Evolutionary conservation across 306 rosid genomes (phyloP).

Genomic region (Quercus cerris): DNA sequence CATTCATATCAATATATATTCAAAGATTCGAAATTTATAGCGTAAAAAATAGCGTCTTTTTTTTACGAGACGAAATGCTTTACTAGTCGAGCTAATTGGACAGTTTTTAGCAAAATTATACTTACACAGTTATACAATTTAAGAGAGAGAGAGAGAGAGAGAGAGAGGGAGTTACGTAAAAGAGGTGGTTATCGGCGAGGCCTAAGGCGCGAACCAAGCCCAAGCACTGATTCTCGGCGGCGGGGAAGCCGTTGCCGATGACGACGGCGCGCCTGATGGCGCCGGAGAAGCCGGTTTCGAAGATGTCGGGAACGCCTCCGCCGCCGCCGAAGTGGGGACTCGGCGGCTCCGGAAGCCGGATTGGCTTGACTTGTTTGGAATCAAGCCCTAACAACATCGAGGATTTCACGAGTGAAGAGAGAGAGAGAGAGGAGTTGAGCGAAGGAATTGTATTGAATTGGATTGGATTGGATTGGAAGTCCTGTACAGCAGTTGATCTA

Average conservation of each 20-base stretch:
- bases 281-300: slow-evolving; percentile 79
- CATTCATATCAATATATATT: background rate
- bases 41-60: too few relatives aligned
- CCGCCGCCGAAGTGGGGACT: slow-evolving; percentile 52
- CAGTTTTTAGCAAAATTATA: too few relatives aligned
- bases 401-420: background rate
- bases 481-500: too few relatives aligned
- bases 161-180: slow-evolving; percentile 44
- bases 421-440: too few relatives aligned
- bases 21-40: background rate
- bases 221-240: slow-evolving; percentile 82
- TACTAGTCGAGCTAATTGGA: too few relatives aligned
- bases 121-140: too few relatives aligned
- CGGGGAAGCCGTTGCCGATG: slow-evolving; percentile 70
- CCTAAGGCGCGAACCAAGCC: slow-evolving; percentile 94
- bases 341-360: slow-evolving; percentile 77
- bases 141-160: too few relatives aligned
- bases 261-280: slow-evolving; percentile 79
- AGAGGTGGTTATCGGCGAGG: slow-evolving; percentile 59
- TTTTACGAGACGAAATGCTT: fast-evolving
- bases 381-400: background rate
- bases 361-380: slow-evolving; percentile 56
- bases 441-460: background rate
- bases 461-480: background rate
- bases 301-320: slow-evolving; percentile 63